Conservation (phyloP, 208 protist genomes). For the Angomonas desouzai region DNA sequence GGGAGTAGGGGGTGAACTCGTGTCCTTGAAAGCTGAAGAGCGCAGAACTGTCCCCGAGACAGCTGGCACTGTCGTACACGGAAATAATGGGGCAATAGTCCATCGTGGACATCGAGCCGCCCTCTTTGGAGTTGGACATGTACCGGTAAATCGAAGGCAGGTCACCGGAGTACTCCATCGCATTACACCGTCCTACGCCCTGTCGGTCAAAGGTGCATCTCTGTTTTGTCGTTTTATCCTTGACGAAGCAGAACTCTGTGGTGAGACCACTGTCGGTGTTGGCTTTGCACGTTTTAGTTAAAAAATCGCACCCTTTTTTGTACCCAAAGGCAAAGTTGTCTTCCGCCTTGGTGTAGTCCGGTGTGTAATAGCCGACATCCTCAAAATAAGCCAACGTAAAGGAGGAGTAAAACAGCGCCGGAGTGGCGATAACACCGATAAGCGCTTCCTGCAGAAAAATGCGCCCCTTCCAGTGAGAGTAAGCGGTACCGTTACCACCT, state of each 20-base stretch:
- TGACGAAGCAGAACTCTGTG: constrained; percentile 55
- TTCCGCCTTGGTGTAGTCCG: constrained; percentile 43
- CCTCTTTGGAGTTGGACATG: constrained; percentile 20
- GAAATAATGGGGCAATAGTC: constrained; percentile 52
- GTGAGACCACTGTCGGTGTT: constrained; percentile 9
- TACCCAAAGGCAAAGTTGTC: constrained; percentile 37
- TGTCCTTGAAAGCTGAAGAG: constrained; percentile 35
- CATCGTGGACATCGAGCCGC: constrained; percentile 31
- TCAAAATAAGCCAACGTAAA: constrained; percentile 59
- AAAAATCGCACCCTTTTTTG: constrained; percentile 39
- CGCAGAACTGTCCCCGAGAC: constrained; percentile 16
- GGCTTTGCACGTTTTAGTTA: constrained; percentile 41
- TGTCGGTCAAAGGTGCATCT: constrained; percentile 37
- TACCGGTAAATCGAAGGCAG: constrained; percentile 36
- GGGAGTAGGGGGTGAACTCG: constrained; percentile 24
- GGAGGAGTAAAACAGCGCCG: constrained; percentile 33
- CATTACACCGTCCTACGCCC: constrained; percentile 30
- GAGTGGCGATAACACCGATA: constrained; percentile 32
- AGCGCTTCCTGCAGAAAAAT: constrained; percentile 53
- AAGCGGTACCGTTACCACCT: constrained; percentile 37
- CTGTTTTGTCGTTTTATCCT: neutral
- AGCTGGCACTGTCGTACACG: constrained; percentile 28
- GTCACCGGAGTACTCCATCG: constrained; percentile 17
- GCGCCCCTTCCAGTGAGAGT: constrained; percentile 64
- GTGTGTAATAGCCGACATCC: constrained; percentile 46